Evolutionary conservation across 2,329 filamentous ascomycete species (phyloP).

Genomic region (Hymenoscyphus fructigenus): DNA sequence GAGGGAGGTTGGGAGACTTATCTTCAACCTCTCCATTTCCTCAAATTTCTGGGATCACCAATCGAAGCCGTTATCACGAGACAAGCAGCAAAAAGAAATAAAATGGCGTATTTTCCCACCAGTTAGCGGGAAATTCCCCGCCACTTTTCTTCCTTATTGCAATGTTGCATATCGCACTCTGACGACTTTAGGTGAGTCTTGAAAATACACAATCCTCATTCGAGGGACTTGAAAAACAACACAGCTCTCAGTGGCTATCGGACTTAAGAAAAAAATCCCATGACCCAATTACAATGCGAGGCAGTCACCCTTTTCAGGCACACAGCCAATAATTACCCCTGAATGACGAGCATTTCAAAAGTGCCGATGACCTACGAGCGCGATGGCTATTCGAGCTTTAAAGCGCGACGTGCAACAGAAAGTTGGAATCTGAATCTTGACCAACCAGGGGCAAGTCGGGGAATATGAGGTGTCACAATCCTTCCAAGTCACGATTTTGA

Average conservation of each 20-base stretch:
- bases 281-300: constrained; percentile 5
- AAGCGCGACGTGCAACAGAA: constrained; percentile 11
- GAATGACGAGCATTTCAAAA: constrained; percentile 1
- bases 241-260: not conserved
- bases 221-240: not conserved
- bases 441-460: not conserved
- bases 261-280: constrained; percentile 1
- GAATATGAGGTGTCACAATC: constrained; percentile 2
- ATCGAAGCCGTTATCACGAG: not conserved
- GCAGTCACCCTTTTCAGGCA: constrained; percentile 2
- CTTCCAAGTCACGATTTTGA: not conserved
- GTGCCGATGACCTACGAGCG: constrained; percentile 9
- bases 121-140: not conserved
- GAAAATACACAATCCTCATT: not conserved
- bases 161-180: constrained; percentile 1
- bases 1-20: no score
- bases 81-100: not conserved
- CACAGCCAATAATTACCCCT: constrained; percentile 6
- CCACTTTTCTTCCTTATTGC: not conserved
- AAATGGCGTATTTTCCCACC: not conserved
- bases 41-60: no score
- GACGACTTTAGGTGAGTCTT: not conserved
- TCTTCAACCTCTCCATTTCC: no score
- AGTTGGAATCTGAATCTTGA: constrained; percentile 2
- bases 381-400: constrained; percentile 9